Conservation (phyloP, 1,284 basidiomycete genomes). For the Cutaneotrichosporon sp. region DNA sequence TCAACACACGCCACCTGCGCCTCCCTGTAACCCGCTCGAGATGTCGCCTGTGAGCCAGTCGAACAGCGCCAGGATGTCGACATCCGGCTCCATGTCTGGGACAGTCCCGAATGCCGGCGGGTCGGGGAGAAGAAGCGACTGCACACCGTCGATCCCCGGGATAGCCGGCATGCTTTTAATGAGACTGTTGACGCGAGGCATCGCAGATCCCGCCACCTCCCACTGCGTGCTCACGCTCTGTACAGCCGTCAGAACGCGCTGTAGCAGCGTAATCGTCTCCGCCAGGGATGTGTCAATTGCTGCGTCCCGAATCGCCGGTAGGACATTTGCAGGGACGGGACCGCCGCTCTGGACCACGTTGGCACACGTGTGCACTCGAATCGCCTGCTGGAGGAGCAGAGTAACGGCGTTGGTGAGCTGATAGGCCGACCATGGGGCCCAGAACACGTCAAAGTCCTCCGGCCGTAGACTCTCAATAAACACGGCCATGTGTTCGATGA, state of each 20-base stretch:
- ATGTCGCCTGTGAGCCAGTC: slow-evolving; percentile 28
- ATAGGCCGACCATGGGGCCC: slow-evolving; percentile 21
- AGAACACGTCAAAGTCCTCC: slow-evolving; percentile 17
- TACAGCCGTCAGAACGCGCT: slow-evolving; percentile 13
- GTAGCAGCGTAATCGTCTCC: slow-evolving; percentile 15
- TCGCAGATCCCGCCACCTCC: slow-evolving; percentile 22
- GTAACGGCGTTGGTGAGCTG: slow-evolving; percentile 24
- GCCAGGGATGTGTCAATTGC: slow-evolving; percentile 6
- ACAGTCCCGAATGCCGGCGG: neutral
- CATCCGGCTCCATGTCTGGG: slow-evolving; percentile 13
- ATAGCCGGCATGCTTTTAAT: slow-evolving; percentile 21
- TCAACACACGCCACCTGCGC: slow-evolving; percentile 2
- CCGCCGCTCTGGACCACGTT: slow-evolving; percentile 1
- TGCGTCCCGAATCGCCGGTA: neutral
- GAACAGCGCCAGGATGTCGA: slow-evolving; percentile 23
- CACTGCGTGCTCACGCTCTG: slow-evolving; percentile 15
- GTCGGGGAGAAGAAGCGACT: slow-evolving; percentile 8
- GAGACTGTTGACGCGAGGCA: slow-evolving; percentile 21
- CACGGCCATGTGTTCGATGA: slow-evolving; percentile 15
- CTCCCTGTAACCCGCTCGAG: slow-evolving; percentile 3
- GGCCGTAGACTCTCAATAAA: slow-evolving; percentile 17
- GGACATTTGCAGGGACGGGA: neutral
- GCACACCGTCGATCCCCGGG: slow-evolving; percentile 22
- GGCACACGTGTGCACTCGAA: slow-evolving; percentile 16
- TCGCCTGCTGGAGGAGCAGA: slow-evolving; percentile 23